phyloP scores from a whole-genome alignment of 169 alveolate species.

The Eimeria praecox region DNA sequence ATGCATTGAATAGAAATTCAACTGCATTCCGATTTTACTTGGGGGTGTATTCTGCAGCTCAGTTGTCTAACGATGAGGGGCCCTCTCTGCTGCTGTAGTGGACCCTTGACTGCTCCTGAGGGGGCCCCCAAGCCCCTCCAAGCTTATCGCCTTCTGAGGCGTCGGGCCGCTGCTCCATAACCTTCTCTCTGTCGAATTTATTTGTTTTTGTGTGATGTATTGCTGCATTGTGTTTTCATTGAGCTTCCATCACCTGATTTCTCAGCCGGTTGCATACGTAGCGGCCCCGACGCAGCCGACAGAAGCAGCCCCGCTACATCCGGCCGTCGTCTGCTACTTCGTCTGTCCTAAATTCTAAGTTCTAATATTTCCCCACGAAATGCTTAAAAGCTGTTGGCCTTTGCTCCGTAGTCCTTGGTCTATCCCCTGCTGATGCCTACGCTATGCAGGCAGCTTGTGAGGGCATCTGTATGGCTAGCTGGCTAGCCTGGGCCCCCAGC shows the following conservation, averaged over 20 bases:
- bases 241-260: neutral
- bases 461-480: neutral
- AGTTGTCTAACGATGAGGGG: too few species aligned
- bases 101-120: neutral
- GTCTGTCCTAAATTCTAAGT: neutral
- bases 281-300: neutral
- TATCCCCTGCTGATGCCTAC: neutral
- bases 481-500: constrained; percentile 14
- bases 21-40: too few species aligned
- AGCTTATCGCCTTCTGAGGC: neutral
- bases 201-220: neutral
- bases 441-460: neutral
- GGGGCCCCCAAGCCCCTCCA: neutral
- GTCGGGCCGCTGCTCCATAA: neutral
- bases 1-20: too few species aligned
- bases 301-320: constrained; percentile 50
- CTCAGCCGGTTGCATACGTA: neutral
- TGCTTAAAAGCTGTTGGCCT: too few species aligned
- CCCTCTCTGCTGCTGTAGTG: neutral
- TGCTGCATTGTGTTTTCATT: neutral
- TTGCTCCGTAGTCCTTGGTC: neutral
- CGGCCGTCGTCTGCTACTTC: neutral
- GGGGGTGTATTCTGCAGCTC: too few species aligned
- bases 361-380: neutral
- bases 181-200: neutral